These are phyloP conservation scores for Pyrus communis DNA, from an alignment of 306 rosid species.

Conservation along the genomic window DNA sequence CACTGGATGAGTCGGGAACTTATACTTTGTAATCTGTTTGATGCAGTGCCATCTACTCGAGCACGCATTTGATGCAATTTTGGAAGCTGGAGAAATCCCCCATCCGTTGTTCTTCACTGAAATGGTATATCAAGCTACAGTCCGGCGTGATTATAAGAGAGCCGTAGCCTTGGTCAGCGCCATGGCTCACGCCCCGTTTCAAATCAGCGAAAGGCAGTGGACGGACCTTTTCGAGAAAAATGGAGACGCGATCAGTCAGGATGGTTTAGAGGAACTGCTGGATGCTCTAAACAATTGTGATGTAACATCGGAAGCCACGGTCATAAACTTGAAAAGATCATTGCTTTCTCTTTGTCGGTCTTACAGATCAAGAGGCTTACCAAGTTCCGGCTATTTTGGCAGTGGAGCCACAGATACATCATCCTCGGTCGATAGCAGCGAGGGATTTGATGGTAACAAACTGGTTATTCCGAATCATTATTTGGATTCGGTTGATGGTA, in stretches of 20 bases:
- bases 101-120: conserved; percentile 45
- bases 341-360: conserved; percentile 42
- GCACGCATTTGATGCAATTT: conserved; percentile 71
- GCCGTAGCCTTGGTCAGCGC: conserved; percentile 56
- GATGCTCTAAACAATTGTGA: conserved; percentile 45
- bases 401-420: conserved; percentile 8
- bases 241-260: conserved; percentile 34
- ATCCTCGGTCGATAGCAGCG: conserved; percentile 7
- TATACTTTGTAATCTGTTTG: conserved; percentile 13
- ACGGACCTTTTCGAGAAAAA: conserved; percentile 46
- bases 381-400: conserved; percentile 26
- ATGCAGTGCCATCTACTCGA: conserved; percentile 72
- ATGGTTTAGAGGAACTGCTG: conserved; percentile 38
- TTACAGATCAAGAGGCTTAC: conserved; percentile 17
- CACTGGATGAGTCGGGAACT: background rate
- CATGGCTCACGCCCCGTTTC: conserved; percentile 81
- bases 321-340: conserved; percentile 52
- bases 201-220: conserved; percentile 68
- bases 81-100: conserved; percentile 83
- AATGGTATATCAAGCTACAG: conserved; percentile 58
- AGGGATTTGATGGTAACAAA: conserved; percentile 12
- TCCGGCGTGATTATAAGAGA: conserved; percentile 42
- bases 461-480: too few species aligned
- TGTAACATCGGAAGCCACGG: conserved; percentile 56
- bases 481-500: background rate